Conservation (phyloP, 495 filamentous ascomycete genomes). For the Hypoxylon subgilvum region DNA sequence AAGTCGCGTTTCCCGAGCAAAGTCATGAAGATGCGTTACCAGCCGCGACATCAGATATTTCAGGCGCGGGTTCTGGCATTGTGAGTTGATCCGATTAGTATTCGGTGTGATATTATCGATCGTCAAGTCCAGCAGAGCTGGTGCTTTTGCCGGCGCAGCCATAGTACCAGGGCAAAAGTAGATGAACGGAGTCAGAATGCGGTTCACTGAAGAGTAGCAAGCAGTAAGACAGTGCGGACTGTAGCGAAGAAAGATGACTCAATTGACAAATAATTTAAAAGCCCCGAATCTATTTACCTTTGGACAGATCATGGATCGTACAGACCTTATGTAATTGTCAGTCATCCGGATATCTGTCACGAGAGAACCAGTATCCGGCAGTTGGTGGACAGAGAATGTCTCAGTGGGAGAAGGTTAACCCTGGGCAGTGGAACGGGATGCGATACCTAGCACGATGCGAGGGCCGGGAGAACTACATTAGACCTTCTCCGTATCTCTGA, state of each 20-base stretch:
- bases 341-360: conserved; percentile 30
- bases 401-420: conserved; percentile 29
- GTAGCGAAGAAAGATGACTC: background rate
- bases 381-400: conserved; percentile 9
- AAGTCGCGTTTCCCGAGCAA: conserved; percentile 79
- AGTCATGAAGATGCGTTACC: conserved; percentile 82
- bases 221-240: background rate
- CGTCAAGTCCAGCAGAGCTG: conserved; percentile 70
- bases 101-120: conserved; percentile 86
- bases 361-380: too few relatives aligned
- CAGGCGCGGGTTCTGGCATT: conserved; percentile 67
- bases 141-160: conserved; percentile 20
- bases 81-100: conserved; percentile 74
- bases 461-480: background rate
- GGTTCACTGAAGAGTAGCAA: too few relatives aligned
- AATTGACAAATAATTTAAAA: background rate
- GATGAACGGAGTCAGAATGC: background rate
- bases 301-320: background rate
- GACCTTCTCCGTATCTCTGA: too few relatives aligned
- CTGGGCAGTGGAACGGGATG: conserved; percentile 1
- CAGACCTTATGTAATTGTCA: conserved; percentile 33
- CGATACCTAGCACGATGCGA: background rate
- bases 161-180: conserved; percentile 3
- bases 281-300: too few relatives aligned
- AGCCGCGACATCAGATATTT: conserved; percentile 75